phyloP scores from a whole-genome alignment of 345 rosid species.

The Orychophragmus violaceus region DNA sequence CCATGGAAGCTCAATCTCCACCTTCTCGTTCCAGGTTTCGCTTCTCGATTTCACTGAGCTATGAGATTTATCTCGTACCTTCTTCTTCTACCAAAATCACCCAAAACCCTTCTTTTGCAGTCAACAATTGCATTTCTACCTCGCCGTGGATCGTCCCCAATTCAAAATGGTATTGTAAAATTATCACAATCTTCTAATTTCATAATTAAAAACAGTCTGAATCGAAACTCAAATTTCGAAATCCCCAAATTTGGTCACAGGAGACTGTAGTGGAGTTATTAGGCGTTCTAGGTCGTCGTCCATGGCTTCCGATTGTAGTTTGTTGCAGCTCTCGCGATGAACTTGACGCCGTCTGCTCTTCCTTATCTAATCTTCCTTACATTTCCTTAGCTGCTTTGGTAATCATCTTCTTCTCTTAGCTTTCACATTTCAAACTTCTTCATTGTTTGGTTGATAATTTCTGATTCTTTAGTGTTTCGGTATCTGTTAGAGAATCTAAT shows the following conservation, averaged over 20 bases:
- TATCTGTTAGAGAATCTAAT: not conserved
- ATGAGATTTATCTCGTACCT: not conserved
- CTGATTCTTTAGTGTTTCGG: not conserved
- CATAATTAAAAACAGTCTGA: not conserved
- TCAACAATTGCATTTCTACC: slow-evolving; percentile 72
- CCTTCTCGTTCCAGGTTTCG: slow-evolving; percentile 32
- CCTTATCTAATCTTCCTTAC: slow-evolving; percentile 66
- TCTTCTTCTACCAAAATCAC: too few species aligned
- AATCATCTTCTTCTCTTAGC: slow-evolving; percentile 5
- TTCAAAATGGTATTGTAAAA: slow-evolving; percentile 60
- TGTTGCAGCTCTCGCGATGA: slow-evolving; percentile 93
- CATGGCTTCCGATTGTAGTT: slow-evolving; percentile 65
- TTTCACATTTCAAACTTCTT: not conserved
- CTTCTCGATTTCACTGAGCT: not conserved
- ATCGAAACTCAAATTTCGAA: not conserved
- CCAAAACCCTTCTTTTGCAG: slow-evolving; percentile 24
- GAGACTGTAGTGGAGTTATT: slow-evolving; percentile 68
- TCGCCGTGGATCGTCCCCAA: slow-evolving; percentile 80
- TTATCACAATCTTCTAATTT: not conserved
- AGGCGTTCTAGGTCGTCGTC: slow-evolving; percentile 58
- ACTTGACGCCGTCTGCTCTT: slow-evolving; percentile 79
- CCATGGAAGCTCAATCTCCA: slow-evolving; percentile 36
- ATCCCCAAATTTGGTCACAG: slow-evolving; percentile 25
- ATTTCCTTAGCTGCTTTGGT: slow-evolving; percentile 67
- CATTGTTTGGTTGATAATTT: not conserved